Evolutionary conservation across 2,329 filamentous ascomycete genomes (phyloP).

Genomic region (Colletotrichum truncatum): DNA sequence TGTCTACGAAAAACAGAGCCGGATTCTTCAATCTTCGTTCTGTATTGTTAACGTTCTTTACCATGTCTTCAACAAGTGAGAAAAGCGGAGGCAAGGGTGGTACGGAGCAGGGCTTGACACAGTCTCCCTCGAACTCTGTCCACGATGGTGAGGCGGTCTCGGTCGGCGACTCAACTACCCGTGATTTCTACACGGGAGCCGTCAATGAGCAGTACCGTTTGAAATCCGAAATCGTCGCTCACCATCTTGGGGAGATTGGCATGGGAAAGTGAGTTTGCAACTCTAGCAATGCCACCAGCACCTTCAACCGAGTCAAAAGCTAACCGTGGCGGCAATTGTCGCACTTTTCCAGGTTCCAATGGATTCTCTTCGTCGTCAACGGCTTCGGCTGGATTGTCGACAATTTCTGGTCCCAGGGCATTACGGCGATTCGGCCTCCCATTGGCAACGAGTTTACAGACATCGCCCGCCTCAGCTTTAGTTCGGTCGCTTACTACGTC

Average conservation of each 20-base stretch:
- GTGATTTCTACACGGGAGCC: slow-evolving; percentile 47
- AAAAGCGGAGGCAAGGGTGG: slow-evolving; percentile 17
- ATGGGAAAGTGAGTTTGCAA: slow-evolving; percentile 43
- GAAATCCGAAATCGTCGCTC: slow-evolving; percentile 43
- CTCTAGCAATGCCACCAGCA: no score
- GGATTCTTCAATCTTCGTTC: not conserved
- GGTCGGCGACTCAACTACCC: slow-evolving; percentile 38
- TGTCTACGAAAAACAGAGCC: slow-evolving; percentile 29
- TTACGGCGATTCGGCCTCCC: slow-evolving; percentile 43
- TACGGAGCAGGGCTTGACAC: slow-evolving; percentile 2
- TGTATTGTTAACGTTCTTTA: no score
- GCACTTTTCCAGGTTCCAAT: slow-evolving; percentile 43
- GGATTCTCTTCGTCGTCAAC: slow-evolving; percentile 54
- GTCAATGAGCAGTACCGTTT: slow-evolving; percentile 41
- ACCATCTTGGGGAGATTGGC: slow-evolving; percentile 40
- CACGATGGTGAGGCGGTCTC: slow-evolving; percentile 17
- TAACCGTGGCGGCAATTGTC: not conserved
- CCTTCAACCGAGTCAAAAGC: not conserved
- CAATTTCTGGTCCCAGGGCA: slow-evolving; percentile 50
- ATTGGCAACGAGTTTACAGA: slow-evolving; percentile 45
- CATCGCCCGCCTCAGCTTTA: slow-evolving; percentile 42
- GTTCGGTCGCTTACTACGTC: slow-evolving; percentile 47
- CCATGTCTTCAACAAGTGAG: slow-evolving; percentile 4
- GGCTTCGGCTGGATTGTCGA: slow-evolving; percentile 57
- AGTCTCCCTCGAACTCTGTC: slow-evolving; percentile 16